phyloP scores from a whole-genome alignment of 2,329 filamentous ascomycete genomes.

The Aspergillus candidus region DNA sequence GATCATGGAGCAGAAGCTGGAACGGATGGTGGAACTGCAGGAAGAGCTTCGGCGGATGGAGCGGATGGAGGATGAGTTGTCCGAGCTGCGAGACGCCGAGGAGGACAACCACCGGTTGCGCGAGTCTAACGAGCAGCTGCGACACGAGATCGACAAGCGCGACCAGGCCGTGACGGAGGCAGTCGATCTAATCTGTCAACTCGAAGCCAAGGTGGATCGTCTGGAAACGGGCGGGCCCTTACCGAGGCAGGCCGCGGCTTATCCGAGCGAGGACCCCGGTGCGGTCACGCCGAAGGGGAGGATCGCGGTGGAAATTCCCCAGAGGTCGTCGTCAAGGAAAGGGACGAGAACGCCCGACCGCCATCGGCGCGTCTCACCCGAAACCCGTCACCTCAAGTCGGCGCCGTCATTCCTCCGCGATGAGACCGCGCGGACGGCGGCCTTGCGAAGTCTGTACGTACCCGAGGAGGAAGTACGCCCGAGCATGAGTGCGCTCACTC shows the following conservation, averaged over 20 bases:
- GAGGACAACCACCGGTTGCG: slow-evolving; percentile 32
- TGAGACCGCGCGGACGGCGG: slow-evolving; percentile 32
- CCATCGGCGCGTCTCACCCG: slow-evolving; percentile 15
- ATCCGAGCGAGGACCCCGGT: slow-evolving; percentile 21
- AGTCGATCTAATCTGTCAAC: slow-evolving; percentile 38
- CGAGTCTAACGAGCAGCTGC: slow-evolving; percentile 34
- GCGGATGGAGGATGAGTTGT: slow-evolving; percentile 28
- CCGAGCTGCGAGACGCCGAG: slow-evolving; percentile 32
- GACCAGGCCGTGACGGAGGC: slow-evolving; percentile 40
- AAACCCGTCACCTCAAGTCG: slow-evolving; percentile 25
- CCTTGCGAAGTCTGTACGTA: slow-evolving; percentile 35
- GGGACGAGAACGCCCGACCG: slow-evolving; percentile 15
- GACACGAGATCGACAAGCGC: slow-evolving; percentile 34
- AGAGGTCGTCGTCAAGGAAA: slow-evolving; percentile 34
- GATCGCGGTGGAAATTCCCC: slow-evolving; percentile 30
- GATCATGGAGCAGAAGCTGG: slow-evolving; percentile 32
- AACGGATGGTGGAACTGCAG: slow-evolving; percentile 33
- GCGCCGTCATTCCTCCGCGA: slow-evolving; percentile 37
- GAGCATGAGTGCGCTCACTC: slow-evolving; percentile 26
- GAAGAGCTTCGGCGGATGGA: slow-evolving; percentile 28
- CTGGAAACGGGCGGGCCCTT: slow-evolving; percentile 19
- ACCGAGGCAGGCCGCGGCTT: slow-evolving; percentile 22
- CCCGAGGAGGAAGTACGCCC: slow-evolving; percentile 23
- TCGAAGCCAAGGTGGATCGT: slow-evolving; percentile 36
- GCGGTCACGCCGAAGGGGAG: slow-evolving; percentile 24